Evolutionary conservation across 805 yeast species (phyloP).

Genomic region (Pichia scutulata): DNA sequence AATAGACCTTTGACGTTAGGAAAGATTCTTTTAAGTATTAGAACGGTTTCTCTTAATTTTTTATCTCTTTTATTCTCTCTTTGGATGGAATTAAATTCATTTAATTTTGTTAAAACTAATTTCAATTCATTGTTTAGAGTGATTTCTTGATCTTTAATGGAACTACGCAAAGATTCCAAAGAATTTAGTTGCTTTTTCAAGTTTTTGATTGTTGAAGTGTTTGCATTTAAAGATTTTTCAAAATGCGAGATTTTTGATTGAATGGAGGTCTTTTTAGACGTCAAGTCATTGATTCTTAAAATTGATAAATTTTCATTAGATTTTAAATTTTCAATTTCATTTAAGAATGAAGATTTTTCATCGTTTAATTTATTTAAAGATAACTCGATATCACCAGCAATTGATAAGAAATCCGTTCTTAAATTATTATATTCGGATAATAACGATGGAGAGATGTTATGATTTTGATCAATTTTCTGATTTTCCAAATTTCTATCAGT

Average conservation of each 20-base stretch:
- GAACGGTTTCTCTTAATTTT: slow-evolving; percentile 63
- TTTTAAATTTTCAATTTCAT: slow-evolving; percentile 31
- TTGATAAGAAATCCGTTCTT: slow-evolving; percentile 47
- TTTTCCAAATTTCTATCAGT: slow-evolving; percentile 8
- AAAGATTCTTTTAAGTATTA: slow-evolving; percentile 59
- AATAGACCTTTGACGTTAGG: slow-evolving; percentile 84
- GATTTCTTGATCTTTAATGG: slow-evolving; percentile 39
- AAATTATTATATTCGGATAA: slow-evolving; percentile 50
- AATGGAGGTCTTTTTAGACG: slow-evolving; percentile 26
- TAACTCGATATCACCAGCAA: slow-evolving; percentile 50
- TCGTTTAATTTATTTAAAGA: slow-evolving; percentile 41
- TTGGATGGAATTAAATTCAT: slow-evolving; percentile 67
- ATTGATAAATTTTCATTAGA: slow-evolving; percentile 30
- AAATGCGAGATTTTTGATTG: slow-evolving; percentile 24
- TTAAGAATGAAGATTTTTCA: slow-evolving; percentile 26
- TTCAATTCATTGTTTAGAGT: slow-evolving; percentile 58
- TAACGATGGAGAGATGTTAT: slow-evolving; percentile 30
- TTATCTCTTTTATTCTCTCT: slow-evolving; percentile 69
- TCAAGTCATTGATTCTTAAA: slow-evolving; percentile 30
- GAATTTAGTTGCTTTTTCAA: slow-evolving; percentile 18
- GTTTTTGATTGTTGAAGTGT: slow-evolving; percentile 28
- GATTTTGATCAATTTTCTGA: not conserved
- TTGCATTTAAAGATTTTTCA: slow-evolving; percentile 20
- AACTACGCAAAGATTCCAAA: slow-evolving; percentile 31
- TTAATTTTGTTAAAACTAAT: slow-evolving; percentile 50